Evolutionary conservation across 768 basidiomycete species (phyloP), one percentile per base, ranked within the genome.

Genomic region (Suillus subaureus): DNA sequence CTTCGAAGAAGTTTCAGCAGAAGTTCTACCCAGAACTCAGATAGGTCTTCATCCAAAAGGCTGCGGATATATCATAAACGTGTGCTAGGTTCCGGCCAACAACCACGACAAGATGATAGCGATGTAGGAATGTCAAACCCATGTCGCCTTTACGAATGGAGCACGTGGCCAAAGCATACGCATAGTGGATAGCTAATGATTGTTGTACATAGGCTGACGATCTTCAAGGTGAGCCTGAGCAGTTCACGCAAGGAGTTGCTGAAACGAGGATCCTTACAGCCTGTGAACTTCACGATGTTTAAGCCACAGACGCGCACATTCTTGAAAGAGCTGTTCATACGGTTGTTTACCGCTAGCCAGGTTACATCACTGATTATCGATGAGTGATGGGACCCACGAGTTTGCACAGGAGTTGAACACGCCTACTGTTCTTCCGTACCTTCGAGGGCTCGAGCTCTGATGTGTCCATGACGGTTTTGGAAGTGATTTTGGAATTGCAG

Each of bases 171-270:
- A 87, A 85, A 70, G 91, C 91, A 7, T 94, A 93, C 68, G 95
- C 88, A 2, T 99, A 96, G 94, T 94, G 93, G 88, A 86, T 97
- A 49, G 92, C 94, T 5, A 94, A 94, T 75, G 93, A 91, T 67
- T 87, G 86, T 15, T 80, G 92, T 35, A 82, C 87, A n/a, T n/a
- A n/a, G n/a, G 28, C 79, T 99, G 55, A 82, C 86, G 1, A 85
- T 97, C 9, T 80, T 99, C 64, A 98, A 98, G 86, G 96, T 96
- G 64, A 64, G 76, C 28, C 45, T 35, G 6, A 26, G 42, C 21
- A 28, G 18, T 23, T 37, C 13, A n/a, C 5, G 7, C 6, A 18
- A 28, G 13, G 9, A 1, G 8, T 42, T 62, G n/a, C 42, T 49
- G 61, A 1, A 63, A 33, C 11, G 9, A 43, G 26, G n/a, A 28